These are phyloP conservation scores for Aspergillus kassunensis DNA, from an alignment of 495 filamentous ascomycete species.

Conservation along the genomic window DNA sequence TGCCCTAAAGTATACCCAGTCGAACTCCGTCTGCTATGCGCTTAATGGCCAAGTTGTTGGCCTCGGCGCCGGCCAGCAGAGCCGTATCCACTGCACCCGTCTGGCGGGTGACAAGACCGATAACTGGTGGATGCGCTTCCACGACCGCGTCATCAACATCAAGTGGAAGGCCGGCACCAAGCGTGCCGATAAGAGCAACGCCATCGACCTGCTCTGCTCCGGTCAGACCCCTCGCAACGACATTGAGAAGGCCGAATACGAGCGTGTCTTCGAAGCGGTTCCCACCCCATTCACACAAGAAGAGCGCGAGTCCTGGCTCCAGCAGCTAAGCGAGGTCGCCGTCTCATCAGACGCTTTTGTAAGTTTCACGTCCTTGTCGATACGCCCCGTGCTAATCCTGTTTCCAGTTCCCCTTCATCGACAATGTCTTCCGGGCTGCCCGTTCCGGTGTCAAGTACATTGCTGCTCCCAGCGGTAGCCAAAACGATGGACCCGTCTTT, in stretches of 20 bases:
- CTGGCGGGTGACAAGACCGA: conserved; percentile 98
- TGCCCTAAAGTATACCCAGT: conserved; percentile 95
- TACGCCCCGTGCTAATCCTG: background rate
- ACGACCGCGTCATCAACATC: conserved; percentile 77
- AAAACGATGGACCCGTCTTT: conserved; percentile 85
- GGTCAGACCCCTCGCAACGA: conserved; percentile 76
- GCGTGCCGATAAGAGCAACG: conserved; percentile 95
- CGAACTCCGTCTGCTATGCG: conserved; percentile 97
- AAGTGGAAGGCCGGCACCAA: conserved; percentile 98
- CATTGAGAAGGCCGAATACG: conserved; percentile 78
- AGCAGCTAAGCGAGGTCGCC: conserved; percentile 74
- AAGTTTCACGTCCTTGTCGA: conserved; percentile 28
- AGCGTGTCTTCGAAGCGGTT: conserved; percentile 88
- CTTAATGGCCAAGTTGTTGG: conserved; percentile 92
- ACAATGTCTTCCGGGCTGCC: conserved; percentile 89
- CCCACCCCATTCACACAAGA: conserved; percentile 75
- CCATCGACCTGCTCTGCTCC: conserved; percentile 90
- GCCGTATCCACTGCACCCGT: conserved; percentile 95
- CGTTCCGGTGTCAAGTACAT: conserved; percentile 93
- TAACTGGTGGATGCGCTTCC: conserved; percentile 99
- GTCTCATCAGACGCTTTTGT: conserved; percentile 94
- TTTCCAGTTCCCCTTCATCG: conserved; percentile 87
- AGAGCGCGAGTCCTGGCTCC: conserved; percentile 80
- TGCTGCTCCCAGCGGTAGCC: conserved; percentile 86
- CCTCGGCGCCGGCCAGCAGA: conserved; percentile 93